Base-by-base conservation (phyloP, 2,329 filamentous ascomycete genomes). In the Claviceps pazoutovae region DNA sequence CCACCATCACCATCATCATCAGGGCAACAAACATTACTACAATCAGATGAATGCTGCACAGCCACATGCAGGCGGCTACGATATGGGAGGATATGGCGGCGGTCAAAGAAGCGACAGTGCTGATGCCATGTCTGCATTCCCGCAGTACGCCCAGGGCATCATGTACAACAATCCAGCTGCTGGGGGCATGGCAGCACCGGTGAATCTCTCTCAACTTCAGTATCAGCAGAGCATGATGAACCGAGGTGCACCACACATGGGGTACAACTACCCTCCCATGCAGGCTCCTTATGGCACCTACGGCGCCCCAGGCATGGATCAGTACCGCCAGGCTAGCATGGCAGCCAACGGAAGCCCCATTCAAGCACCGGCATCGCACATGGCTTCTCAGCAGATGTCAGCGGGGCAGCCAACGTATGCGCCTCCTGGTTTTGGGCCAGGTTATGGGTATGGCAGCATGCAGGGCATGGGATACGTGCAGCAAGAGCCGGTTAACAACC, bases 221-320 rank as follows among this genome's bases (percentile, higher is more conserved):
- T 82, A 78, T 60, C 78, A 80, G 61, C 79, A 80, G 61, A 71
- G 63, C 59, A 72, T 82, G 68, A 71, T 82, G 64, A 70, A 71
- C 46, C 72, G 79, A 17, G 73, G 70, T 8, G 66, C 68, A 2
- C 75, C 76, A 13, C 74, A 74, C 9, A 74, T 80, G 68, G 74
- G 71, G 61, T 79, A 75, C 62, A 80, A 72, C 64, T 83, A 75
- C 60, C 72, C 76, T 4, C 63, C 68, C 7, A 75, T 82, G 71
- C 78, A 75, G 61, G 68, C 73, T 39, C 74, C 74, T 0, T 81
- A 74, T 58, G 71, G 68, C n/a, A 71, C 68, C n/a, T 82, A 74
- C 59, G 72, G 68, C 56, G 70, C 69, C 56, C 68, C 75, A 7
- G 65, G 73, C 1, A 65, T 77, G 48, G 78, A 83, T 38, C 76